Base-by-base conservation (phyloP, 352 stramenopile species). In the Globisporangium spiculum region DNA sequence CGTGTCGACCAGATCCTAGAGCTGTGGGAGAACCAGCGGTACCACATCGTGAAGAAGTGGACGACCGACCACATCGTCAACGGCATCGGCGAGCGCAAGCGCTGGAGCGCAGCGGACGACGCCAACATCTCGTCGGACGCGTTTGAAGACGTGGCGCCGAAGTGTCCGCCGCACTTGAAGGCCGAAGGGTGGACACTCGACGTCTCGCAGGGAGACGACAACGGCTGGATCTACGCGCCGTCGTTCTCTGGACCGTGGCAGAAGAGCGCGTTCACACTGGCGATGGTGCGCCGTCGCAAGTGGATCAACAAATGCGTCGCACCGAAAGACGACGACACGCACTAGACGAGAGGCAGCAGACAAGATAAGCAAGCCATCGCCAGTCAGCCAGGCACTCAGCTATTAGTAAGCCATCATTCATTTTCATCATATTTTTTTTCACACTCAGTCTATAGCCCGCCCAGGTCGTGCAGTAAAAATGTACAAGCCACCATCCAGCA, bases 11-110 rank as follows among this genome's bases (percentile, higher is more conserved):
- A 84, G 63, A 75, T 90, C 22, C 75, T 96, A 6, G 86, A 93
- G 72, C 78, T 93, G 22, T 96, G 86, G 86, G 86, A 96, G 75
- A 91, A 93, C 74, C 83, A 96, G 70, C 82, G 84, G 22, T 93
- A 84, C 72, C 78, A 90, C 64, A 77, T 92, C 55, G 74, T 91
- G 64, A 86, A 89, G 69, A 91, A 89, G 54, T 96, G 86, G 84
- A 91, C 79, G 16, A 83, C 73, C 20, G 81, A 92, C 44, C 80
- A 76, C 46, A 58, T 89, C 38, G 74, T 90, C 30, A 50, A 74
- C 0, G 84, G 69, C 27, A 50, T 74, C 0, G 84, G 69, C 44
- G 84, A 96, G 56, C 86, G 88, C 65, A 86, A 86, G 67, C 83
- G 82, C 55, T 96, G 84, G 84, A 93, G 79, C 36, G 76, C 73